phyloP scores from a whole-genome alignment of 495 filamentous ascomycete species.

The Hypoxylon intermedium region DNA sequence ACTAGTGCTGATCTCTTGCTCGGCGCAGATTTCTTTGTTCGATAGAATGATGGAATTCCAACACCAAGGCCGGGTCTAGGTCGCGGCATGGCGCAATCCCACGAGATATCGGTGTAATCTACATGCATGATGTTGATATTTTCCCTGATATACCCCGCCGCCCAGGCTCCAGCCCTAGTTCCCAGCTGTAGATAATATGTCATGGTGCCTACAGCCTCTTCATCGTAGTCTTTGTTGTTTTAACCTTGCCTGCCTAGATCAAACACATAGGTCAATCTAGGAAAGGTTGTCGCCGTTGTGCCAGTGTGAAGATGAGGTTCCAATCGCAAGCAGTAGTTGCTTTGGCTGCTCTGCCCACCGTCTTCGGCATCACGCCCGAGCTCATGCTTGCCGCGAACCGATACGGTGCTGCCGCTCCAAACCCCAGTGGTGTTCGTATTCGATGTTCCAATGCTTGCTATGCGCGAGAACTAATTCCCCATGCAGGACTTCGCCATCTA shows the following conservation, averaged over 20 bases:
- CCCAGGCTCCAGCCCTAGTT: conserved; percentile 13
- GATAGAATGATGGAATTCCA: conserved; percentile 26
- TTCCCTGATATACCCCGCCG: conserved; percentile 31
- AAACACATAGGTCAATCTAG: conserved; percentile 19
- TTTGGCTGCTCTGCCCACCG: conserved; percentile 38
- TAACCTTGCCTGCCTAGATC: conserved; percentile 1
- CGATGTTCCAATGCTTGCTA: conserved; percentile 3
- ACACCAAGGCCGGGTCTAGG: conserved; percentile 20
- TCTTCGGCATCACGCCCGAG: conserved; percentile 42
- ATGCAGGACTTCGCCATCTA: conserved; percentile 42
- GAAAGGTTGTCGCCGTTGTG: conserved; percentile 16
- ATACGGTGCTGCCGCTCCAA: conserved; percentile 40
- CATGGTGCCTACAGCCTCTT: conserved; percentile 14
- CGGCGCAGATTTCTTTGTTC: conserved; percentile 3
- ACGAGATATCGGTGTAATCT: conserved; percentile 34
- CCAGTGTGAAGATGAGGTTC: conserved; percentile 39
- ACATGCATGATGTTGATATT: conserved; percentile 33
- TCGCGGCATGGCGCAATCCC: conserved; percentile 33
- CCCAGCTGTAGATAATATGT: conserved; percentile 11
- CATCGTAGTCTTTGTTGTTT: conserved; percentile 12
- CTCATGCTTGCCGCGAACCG: conserved; percentile 42
- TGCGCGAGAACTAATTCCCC: background rate
- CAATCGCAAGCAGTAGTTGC: conserved; percentile 35
- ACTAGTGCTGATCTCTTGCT: conserved; percentile 27
- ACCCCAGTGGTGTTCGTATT: conserved; percentile 43